phyloP scores from a whole-genome alignment of 176 grass and related monocot species.

The Oryza glumipatula region DNA sequence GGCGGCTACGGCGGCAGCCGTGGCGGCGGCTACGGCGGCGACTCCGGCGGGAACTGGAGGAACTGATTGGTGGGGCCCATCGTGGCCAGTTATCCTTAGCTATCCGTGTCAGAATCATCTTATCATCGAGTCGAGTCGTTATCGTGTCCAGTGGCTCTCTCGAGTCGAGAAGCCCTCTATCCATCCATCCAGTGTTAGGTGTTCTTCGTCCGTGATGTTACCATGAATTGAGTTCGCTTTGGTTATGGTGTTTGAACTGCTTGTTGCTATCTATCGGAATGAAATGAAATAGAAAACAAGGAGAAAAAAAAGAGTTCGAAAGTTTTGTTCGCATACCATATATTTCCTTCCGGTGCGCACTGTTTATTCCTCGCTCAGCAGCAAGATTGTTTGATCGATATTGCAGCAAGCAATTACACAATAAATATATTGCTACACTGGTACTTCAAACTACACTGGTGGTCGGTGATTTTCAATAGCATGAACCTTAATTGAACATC shows the following conservation, averaged over 20 bases:
- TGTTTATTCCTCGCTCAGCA: too few relatives aligned
- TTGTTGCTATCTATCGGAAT: neutral
- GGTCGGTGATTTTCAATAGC: too few relatives aligned
- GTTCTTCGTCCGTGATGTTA: slow-evolving; percentile 21
- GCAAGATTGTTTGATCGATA: too few relatives aligned
- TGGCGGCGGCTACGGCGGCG: slow-evolving; percentile 34
- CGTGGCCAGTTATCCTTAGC: slow-evolving; percentile 46
- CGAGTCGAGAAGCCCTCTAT: slow-evolving; percentile 3
- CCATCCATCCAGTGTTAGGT: slow-evolving; percentile 7
- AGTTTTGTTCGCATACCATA: slow-evolving; percentile 47
- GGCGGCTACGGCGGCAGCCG: neutral
- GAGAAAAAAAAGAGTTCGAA: neutral
- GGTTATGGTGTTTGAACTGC: neutral
- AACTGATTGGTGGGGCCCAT: slow-evolving; percentile 47
- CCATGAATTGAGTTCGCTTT: neutral
- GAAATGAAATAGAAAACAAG: neutral
- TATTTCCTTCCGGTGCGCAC: too few relatives aligned
- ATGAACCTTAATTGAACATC: too few relatives aligned
- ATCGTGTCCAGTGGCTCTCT: slow-evolving; percentile 15
- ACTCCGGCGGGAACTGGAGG: slow-evolving; percentile 67
- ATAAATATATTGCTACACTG: too few relatives aligned
- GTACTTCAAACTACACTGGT: too few relatives aligned
- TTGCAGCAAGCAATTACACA: too few relatives aligned
- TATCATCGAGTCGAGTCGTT: neutral
- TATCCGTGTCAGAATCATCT: slow-evolving; percentile 2